Evolutionary conservation across 495 filamentous ascomycete species (phyloP), one percentile per base, ranked within the genome.

Genomic region (Glarea lozoyensis): DNA sequence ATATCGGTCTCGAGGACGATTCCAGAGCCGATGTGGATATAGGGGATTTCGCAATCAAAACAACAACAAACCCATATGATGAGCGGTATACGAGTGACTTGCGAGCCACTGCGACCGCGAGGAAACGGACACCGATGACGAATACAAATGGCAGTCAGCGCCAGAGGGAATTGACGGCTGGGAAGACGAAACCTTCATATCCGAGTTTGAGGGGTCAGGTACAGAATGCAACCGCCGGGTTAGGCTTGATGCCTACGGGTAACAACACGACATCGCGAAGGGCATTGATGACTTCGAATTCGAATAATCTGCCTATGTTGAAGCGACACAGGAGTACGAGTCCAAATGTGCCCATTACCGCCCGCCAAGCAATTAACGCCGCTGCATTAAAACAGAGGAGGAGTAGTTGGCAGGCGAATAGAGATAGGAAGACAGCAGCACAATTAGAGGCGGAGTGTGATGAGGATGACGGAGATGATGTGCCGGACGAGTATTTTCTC

Each of bases 401-500:
- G 50, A 66, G 69, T 21, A 82, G 78, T 40, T 94, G 87, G 87
- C 84, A 94, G 56, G 73, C 79, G 2, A 55, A 49, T 32, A 30
- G 44, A 6, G 73, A 76, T 33, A 70, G 84, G 40, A 97, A 96
- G 62, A 75, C 84, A 3, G 62, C 78, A 3, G 72, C 84, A 44
- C 83, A 95, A 41, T 56, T 90, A 24, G 93, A 96, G 57, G 75
- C 79, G 30, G 90, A 97, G 58, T 94, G 82, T 48, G 74, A 89
- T 59, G 65, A 66, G 20, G 92, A 95, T 45, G 90, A 94, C 32
- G 72, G 67, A n/a, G 73, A 75, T 45, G 88, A 97, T 40, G 76
- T 98, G 17, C 92, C 92, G 4, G 87, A 93, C 42, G 92, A 93
- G 52, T 81, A 87, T 12, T 79, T 90, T 52, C 68, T 98, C 16